These are phyloP conservation scores for Neurospora sp. DNA, from an alignment of 495 filamentous ascomycete species.

Conservation along the genomic window DNA sequence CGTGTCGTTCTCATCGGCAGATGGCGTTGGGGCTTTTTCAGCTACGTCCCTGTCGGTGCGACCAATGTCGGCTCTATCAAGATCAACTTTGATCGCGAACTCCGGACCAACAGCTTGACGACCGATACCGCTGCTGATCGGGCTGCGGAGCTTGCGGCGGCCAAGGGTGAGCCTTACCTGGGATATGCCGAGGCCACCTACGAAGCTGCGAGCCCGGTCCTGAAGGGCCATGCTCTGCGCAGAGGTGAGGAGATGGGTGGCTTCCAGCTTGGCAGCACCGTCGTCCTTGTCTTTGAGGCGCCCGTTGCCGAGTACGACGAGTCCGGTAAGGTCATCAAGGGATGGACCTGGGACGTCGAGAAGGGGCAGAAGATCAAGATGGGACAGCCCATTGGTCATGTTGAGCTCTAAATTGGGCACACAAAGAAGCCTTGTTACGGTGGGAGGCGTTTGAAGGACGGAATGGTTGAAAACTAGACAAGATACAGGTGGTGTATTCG, in stretches of 20 bases:
- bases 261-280: constrained; percentile 90
- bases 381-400: constrained; percentile 70
- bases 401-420: constrained; percentile 17
- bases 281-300: constrained; percentile 95
- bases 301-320: constrained; percentile 58
- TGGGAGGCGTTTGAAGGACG: background rate
- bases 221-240: constrained; percentile 73
- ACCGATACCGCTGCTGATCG: constrained; percentile 83
- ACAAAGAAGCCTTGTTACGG: background rate
- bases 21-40: constrained; percentile 97
- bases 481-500: background rate
- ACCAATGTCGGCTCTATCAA: constrained; percentile 98
- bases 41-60: constrained; percentile 87
- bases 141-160: constrained; percentile 66
- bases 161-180: constrained; percentile 66
- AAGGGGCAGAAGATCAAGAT: constrained; percentile 84
- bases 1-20: constrained; percentile 86
- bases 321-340: constrained; percentile 52
- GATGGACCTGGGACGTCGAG: constrained; percentile 74
- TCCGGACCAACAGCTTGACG: constrained; percentile 82
- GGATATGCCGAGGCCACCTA: constrained; percentile 92
- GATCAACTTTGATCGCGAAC: constrained; percentile 92
- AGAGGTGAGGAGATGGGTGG: constrained; percentile 96
- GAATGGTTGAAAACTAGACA: background rate
- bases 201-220: constrained; percentile 58